A percentile compares a stretch with the other conserved stretches of the same genome.
Evolutionary conservation across 345 rosid genomes (phyloP).

Genomic region (Zanthoxylum bungeanum): DNA sequence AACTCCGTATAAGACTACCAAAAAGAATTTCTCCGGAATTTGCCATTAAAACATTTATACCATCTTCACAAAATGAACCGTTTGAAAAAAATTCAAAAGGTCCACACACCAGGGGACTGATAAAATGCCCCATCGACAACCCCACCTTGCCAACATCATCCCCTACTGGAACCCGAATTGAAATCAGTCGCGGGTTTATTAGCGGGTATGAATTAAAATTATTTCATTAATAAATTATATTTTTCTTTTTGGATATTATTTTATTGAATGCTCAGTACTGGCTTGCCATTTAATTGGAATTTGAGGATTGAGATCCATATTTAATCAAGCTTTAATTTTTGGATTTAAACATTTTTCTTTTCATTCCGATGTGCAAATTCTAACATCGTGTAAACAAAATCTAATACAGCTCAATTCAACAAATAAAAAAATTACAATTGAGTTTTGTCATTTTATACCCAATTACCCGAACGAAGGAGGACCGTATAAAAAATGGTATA

Average conservation of each 20-base stretch:
- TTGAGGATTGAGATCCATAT: too few species aligned
- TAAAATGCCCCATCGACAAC: conserved; percentile 16
- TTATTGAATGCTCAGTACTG: neutral
- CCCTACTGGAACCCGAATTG: neutral
- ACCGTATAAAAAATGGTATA: conserved; percentile 21
- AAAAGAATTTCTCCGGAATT: neutral
- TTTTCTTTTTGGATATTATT: neutral
- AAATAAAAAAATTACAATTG: neutral
- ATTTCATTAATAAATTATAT: too few species aligned
- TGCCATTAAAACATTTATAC: neutral
- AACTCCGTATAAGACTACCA: neutral
- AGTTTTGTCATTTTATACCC: neutral
- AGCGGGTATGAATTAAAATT: conserved; percentile 42
- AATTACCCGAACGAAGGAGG: neutral
- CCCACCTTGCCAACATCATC: neutral
- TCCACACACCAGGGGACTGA: conserved; percentile 37
- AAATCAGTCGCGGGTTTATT: neutral
- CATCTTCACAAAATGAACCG: too few species aligned
- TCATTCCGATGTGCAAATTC: too few species aligned
- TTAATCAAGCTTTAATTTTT: too few species aligned
- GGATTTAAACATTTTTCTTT: too few species aligned
- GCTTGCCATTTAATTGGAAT: neutral
- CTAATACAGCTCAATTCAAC: neutral
- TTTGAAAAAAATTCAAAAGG: neutral
- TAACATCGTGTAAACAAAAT: too few species aligned